Evolutionary conservation across 441 rosid genomes (phyloP).

Genomic region (Flueggea neowawraea): DNA sequence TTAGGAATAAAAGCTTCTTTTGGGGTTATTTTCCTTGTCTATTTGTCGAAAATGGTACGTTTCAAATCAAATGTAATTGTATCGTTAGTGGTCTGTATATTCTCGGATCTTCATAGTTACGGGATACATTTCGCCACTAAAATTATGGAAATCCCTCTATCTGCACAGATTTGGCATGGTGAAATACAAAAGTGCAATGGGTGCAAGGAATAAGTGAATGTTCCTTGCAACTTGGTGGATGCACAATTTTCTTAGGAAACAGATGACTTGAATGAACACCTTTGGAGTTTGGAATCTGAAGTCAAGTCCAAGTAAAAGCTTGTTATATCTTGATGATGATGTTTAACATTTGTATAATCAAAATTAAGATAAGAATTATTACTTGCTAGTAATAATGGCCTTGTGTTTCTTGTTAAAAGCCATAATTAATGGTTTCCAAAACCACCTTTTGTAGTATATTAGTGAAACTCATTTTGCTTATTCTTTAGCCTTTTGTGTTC

Average conservation of each 20-base stretch:
- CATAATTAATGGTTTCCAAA: conserved; percentile 26
- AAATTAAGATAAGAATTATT: background rate
- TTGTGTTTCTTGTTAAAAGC: conserved; percentile 8
- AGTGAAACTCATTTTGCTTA: conserved; percentile 12
- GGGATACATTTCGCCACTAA: conserved; percentile 12
- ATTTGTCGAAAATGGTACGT: background rate
- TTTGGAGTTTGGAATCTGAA: background rate
- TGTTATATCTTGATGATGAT: conserved; percentile 2
- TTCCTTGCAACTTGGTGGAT: background rate
- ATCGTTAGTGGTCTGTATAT: conserved; percentile 36
- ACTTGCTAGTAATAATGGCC: background rate
- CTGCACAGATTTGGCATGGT: background rate
- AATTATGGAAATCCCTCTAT: conserved; percentile 17
- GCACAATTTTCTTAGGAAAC: background rate
- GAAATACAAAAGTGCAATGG: background rate
- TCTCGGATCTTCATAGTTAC: conserved; percentile 23
- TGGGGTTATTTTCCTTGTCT: conserved; percentile 11
- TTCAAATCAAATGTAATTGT: conserved; percentile 19
- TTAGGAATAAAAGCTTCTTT: conserved; percentile 31
- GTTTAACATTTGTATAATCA: background rate
- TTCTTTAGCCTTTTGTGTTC: background rate
- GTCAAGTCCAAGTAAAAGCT: conserved; percentile 2
- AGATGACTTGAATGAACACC: background rate
- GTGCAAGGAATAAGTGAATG: too few species aligned
- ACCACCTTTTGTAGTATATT: conserved; percentile 14